A percentile compares a stretch with the other conserved stretches of the same genome.
Evolutionary conservation across 2,329 filamentous ascomycete genomes (phyloP).

Genomic region (Microcyclosporella mali): DNA sequence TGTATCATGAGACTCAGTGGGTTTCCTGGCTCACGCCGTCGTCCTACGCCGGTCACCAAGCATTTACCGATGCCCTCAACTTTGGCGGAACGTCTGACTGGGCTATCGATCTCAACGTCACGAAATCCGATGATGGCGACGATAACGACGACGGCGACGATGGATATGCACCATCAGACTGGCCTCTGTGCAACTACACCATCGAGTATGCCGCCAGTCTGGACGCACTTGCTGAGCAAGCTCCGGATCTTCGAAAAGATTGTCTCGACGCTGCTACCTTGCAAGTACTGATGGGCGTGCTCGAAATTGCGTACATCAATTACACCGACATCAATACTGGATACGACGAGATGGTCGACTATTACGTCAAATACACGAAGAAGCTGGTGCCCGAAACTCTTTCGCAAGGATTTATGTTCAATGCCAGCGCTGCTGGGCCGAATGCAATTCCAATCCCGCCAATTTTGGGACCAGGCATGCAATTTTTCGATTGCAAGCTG

Average conservation of each 20-base stretch:
- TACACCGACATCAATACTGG: too few species aligned
- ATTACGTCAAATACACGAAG: too few species aligned
- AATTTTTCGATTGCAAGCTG: too few species aligned
- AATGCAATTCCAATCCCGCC: too few species aligned
- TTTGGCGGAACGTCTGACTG: constrained; percentile 34
- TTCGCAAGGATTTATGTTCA: too few species aligned
- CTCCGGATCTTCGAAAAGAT: neutral
- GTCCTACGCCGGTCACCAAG: constrained; percentile 21
- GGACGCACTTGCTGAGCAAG: too few species aligned
- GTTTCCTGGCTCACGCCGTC: constrained; percentile 21
- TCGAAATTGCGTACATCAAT: too few species aligned
- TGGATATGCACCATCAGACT: too few species aligned
- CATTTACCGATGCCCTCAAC: constrained; percentile 21
- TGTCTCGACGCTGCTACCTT: neutral
- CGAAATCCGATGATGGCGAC: neutral
- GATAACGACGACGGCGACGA: neutral
- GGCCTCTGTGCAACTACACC: neutral
- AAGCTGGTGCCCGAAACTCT: too few species aligned
- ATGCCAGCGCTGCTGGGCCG: too few species aligned
- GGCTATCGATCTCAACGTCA: constrained; percentile 30
- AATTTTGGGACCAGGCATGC: too few species aligned
- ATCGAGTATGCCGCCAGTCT: neutral
- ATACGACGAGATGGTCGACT: too few species aligned
- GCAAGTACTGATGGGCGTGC: neutral
- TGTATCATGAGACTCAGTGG: constrained; percentile 21